A percentile compares a stretch with the other conserved stretches of the same genome.
These are phyloP conservation scores for Zoysia japonica DNA, from an alignment of 176 grass and related monocot genomes.

Conservation along the genomic window DNA sequence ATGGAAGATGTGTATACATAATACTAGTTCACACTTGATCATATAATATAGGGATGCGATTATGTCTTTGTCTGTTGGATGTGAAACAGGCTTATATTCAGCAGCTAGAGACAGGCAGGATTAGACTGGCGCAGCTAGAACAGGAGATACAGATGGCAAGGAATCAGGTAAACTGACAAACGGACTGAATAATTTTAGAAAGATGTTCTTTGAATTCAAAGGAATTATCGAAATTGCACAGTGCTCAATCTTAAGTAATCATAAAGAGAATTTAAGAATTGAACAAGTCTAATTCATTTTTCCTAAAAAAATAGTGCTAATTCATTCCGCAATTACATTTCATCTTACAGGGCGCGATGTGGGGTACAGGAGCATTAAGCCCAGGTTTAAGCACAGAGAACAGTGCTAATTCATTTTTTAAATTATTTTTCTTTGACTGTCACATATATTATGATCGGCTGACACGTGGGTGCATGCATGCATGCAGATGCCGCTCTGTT, in stretches of 20 bases:
- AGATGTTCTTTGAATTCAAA: not conserved
- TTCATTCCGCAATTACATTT: not conserved
- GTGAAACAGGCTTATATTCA: slow-evolving; percentile 63
- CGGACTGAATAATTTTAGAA: not conserved
- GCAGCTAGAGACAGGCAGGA: slow-evolving; percentile 66
- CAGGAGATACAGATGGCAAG: slow-evolving; percentile 59
- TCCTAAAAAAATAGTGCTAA: not conserved
- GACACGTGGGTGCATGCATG: not conserved
- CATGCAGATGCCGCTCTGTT: slow-evolving; percentile 50
- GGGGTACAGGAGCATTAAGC: slow-evolving; percentile 48
- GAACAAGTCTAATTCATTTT: too few relatives aligned
- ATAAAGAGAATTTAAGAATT: not conserved
- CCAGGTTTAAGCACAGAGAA: slow-evolving; percentile 18
- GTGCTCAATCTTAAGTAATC: not conserved
- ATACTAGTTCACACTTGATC: not conserved
- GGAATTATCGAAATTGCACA: not conserved
- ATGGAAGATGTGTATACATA: too few relatives aligned
- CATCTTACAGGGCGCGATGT: slow-evolving; percentile 33
- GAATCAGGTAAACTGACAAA: slow-evolving; percentile 43
- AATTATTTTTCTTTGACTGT: too few relatives aligned
- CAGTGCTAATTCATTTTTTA: too few relatives aligned
- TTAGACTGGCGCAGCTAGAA: slow-evolving; percentile 55
- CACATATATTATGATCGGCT: too few relatives aligned
- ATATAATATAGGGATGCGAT: not conserved
- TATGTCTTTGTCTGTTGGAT: not conserved